A percentile compares a stretch with the other conserved stretches of the same genome.
Evolutionary conservation across 2,329 filamentous ascomycete species (phyloP).

Genomic region (Pseudocercospora macadamiae): DNA sequence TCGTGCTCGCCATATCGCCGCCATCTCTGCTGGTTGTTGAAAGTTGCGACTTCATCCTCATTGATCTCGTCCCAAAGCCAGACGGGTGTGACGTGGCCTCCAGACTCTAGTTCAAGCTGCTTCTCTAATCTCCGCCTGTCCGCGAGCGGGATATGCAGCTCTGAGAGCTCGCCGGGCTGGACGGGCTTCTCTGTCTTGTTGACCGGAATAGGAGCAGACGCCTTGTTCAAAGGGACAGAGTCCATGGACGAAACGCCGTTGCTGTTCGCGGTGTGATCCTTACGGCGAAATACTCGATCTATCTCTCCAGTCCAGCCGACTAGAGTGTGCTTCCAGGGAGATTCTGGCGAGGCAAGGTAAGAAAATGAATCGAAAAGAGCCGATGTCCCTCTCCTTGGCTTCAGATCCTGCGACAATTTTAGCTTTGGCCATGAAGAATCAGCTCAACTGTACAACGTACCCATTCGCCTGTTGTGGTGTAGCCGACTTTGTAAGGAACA

Average conservation of each 20-base stretch:
- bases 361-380: constrained; percentile 90
- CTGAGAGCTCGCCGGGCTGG: constrained; percentile 57
- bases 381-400: constrained; percentile 80
- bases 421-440: constrained; percentile 8
- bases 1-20: constrained; percentile 88
- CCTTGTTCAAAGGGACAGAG: constrained; percentile 66
- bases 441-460: constrained; percentile 41
- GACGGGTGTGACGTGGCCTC: constrained; percentile 80
- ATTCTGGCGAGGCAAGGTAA: constrained; percentile 80
- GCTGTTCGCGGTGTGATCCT: constrained; percentile 26
- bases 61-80: constrained; percentile 84
- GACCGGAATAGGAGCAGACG: constrained; percentile 78
- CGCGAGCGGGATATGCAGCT: constrained; percentile 68
- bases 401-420: constrained; percentile 63
- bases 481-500: constrained; percentile 63
- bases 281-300: constrained; percentile 36
- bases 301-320: constrained; percentile 93
- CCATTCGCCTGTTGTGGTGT: constrained; percentile 59
- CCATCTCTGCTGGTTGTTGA: constrained; percentile 86
- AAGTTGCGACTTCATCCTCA: constrained; percentile 63
- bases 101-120: constrained; percentile 71
- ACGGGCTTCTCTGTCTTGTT: constrained; percentile 55
- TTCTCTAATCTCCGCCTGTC: constrained; percentile 75
- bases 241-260: constrained; percentile 37
- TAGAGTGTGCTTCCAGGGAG: constrained; percentile 87